Base-by-base conservation (phyloP, 2,329 filamentous ascomycete genomes). In the Westerdykella ornata region DNA sequence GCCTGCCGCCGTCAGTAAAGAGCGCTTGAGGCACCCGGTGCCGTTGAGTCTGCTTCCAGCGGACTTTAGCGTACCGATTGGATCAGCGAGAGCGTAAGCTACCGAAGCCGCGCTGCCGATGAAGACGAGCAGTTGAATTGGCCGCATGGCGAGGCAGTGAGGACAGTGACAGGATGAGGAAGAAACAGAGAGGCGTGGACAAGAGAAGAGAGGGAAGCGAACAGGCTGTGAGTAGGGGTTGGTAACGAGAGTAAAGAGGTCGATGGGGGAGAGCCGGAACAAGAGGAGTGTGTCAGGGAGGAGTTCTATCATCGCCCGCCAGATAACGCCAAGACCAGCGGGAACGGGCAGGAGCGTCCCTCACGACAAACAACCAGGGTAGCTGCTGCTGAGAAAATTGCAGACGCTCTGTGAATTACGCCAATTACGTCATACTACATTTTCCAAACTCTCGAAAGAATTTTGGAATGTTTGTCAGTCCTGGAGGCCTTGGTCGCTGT, bases 131-230 rank as follows among this genome's bases (percentile, higher is more conserved):
- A 60, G 34, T 38, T 57, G 48, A 41, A 49, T 26, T 17, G 49
- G 29, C 56, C 59, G 61, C 60, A 63, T 63, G 42, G 36, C 41
- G 47, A 48, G 22, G 38, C 41, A 45, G 42, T 44, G 45, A 39
- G 46, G 38, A 39, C 32, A 14, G 16, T 7, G 14, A 17, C 12
- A 13, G 30, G 4, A 26, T 26, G 8, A 29, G 7, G 16, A 5
- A 8, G 30, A 7, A 17, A 15, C 3, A 33, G 30, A 9, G 30
- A 15, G 30, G 12, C 3, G n/a, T 14, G 30, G 12, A 33, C 5
- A n/a, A 33, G 30, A 33, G 8, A 5, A 33, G 8, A 3, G 16
- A 13, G 30, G 16, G 30, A 33, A 14, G n/a, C 22, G 22, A 26
- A 20, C 13, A 16, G 16, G n/a, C 19, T 20, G 19, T 17, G 16